Percentiles rank a stretch among this genome's conserved stretches.
These are phyloP conservation scores for Neurospora africana DNA, from an alignment of 495 filamentous ascomycete species.

Conservation along the genomic window DNA sequence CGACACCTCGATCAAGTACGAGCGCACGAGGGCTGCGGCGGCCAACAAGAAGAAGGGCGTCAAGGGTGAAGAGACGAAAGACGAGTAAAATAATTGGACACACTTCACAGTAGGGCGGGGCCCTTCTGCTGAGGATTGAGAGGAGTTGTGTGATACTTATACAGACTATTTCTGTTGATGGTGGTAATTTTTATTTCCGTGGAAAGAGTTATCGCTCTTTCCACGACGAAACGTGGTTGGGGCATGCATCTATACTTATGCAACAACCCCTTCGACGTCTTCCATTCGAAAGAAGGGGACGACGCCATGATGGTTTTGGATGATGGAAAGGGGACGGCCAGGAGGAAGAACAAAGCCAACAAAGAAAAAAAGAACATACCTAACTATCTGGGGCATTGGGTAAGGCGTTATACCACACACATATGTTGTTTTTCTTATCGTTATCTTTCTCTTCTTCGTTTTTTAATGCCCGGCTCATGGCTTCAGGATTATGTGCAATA, in stretches of 20 bases:
- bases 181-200: neutral
- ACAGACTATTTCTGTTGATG: neutral
- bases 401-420: neutral
- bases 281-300: neutral
- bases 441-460: neutral
- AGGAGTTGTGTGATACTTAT: neutral
- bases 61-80: conserved; percentile 17
- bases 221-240: neutral
- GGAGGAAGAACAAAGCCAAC: neutral
- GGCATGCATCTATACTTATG: neutral
- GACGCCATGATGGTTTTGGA: neutral
- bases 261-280: neutral
- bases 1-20: conserved; percentile 34
- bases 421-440: neutral
- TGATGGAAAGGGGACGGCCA: neutral
- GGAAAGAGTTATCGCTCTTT: neutral
- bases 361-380: neutral
- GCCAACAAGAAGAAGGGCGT: conserved; percentile 25
- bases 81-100: neutral
- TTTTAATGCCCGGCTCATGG: neutral
- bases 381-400: neutral
- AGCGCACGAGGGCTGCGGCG: conserved; percentile 26
- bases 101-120: neutral
- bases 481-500: neutral
- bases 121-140: neutral